Percentiles rank a stretch among this genome's conserved stretches.
phyloP scores from a whole-genome alignment of 305 asterid genomes.

The Ilex paraguariensis region DNA sequence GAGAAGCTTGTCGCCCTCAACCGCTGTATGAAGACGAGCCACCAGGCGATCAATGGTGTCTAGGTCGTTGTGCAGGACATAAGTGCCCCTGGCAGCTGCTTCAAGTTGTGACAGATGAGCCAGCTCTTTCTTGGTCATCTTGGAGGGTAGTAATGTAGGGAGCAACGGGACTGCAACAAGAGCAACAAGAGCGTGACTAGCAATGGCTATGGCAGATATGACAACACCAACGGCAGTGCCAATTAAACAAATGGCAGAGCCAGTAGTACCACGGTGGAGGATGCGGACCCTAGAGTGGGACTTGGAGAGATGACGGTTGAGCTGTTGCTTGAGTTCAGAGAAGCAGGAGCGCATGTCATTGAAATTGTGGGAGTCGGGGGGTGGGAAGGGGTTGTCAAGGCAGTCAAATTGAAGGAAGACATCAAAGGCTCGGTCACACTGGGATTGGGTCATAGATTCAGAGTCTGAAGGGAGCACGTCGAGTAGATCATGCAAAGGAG shows the following conservation, averaged over 20 bases:
- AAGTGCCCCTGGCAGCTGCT: slow-evolving; percentile 74
- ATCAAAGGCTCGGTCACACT: slow-evolving; percentile 47
- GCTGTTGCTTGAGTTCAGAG: slow-evolving; percentile 56
- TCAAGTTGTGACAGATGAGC: slow-evolving; percentile 59
- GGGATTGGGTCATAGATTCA: slow-evolving; percentile 50
- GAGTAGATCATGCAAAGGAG: slow-evolving; percentile 57
- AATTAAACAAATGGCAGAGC: slow-evolving; percentile 53
- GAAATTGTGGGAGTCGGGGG: slow-evolving; percentile 40
- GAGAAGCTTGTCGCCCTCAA: slow-evolving; percentile 52
- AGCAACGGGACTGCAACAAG: slow-evolving; percentile 34
- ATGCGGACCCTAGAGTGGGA: slow-evolving; percentile 44
- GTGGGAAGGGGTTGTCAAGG: slow-evolving; percentile 56
- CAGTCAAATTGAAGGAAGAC: slow-evolving; percentile 48
- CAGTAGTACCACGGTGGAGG: slow-evolving; percentile 41
- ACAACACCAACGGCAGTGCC: slow-evolving; percentile 59
- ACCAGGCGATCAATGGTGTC: slow-evolving; percentile 78
- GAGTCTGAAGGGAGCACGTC: slow-evolving; percentile 46
- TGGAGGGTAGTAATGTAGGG: slow-evolving; percentile 29
- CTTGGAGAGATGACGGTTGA: slow-evolving; percentile 48
- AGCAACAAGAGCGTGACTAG: slow-evolving; percentile 56
- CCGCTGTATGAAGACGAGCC: slow-evolving; percentile 43
- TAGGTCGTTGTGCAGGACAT: slow-evolving; percentile 63
- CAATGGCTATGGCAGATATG: slow-evolving; percentile 55
- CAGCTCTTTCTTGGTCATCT: slow-evolving; percentile 38
- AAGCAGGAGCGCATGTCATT: slow-evolving; percentile 51